Conservation (phyloP, 768 basidiomycete genomes). For the Mycena kentingensis region DNA sequence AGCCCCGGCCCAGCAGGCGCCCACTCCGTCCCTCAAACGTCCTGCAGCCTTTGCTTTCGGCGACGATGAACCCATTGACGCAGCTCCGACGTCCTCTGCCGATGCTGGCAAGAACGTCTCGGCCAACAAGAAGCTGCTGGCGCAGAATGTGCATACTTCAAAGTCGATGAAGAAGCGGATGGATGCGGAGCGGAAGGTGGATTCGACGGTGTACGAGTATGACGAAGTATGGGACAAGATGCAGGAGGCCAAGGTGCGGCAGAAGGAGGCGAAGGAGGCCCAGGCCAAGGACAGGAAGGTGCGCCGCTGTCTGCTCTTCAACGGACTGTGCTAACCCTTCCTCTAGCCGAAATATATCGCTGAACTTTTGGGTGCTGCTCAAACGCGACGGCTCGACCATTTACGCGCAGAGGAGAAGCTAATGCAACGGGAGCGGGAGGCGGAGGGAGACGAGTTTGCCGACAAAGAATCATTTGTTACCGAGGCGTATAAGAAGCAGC, state of each 20-base stretch:
- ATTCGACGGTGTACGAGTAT: slow-evolving; percentile 87
- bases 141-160: slow-evolving; percentile 61
- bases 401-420: slow-evolving; percentile 97
- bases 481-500: slow-evolving; percentile 94
- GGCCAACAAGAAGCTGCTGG: slow-evolving; percentile 56
- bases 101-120: slow-evolving; percentile 38
- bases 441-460: slow-evolving; percentile 89
- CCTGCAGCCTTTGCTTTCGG: slow-evolving; percentile 64
- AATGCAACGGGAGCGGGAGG: slow-evolving; percentile 89
- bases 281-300: slow-evolving; percentile 82
- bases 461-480: slow-evolving; percentile 99
- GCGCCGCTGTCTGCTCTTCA: slow-evolving; percentile 25
- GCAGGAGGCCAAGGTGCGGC: slow-evolving; percentile 78
- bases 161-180: slow-evolving; percentile 71
- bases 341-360: slow-evolving; percentile 90
- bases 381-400: slow-evolving; percentile 86
- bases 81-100: slow-evolving; percentile 44
- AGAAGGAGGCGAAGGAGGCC: slow-evolving; percentile 74
- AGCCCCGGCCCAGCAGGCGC: slow-evolving; percentile 44
- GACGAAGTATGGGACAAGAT: slow-evolving; percentile 97
- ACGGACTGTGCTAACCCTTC: not conserved
- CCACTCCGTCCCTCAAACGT: slow-evolving; percentile 49
- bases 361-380: slow-evolving; percentile 74
- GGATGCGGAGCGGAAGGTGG: slow-evolving; percentile 77
- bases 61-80: slow-evolving; percentile 58